A percentile compares a stretch with the other conserved stretches of the same genome.
Evolutionary conservation across 768 basidiomycete species (phyloP).

Genomic region (Mrakia blollopis): DNA sequence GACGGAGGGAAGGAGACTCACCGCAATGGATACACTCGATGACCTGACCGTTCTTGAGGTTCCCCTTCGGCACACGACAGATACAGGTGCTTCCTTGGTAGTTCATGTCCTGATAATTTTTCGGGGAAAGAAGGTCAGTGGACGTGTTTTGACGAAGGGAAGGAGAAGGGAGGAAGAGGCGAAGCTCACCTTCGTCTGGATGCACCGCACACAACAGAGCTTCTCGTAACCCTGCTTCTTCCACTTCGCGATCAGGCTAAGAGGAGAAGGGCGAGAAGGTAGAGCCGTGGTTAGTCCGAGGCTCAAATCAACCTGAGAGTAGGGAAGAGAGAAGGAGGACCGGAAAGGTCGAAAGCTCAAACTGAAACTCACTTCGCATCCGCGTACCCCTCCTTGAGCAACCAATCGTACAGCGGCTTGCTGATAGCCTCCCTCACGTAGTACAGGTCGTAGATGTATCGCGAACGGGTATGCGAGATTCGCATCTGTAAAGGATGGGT

Average conservation of each 20-base stretch:
- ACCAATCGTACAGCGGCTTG: constrained; percentile 89
- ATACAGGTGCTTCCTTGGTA: constrained; percentile 98
- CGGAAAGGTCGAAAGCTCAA: not conserved
- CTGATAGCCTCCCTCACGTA: constrained; percentile 97
- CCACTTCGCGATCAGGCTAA: constrained; percentile 95
- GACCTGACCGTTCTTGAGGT: constrained; percentile 79
- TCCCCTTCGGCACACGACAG: constrained; percentile 92
- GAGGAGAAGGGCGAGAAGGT: not conserved
- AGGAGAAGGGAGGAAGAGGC: not conserved
- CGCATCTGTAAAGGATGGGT: constrained; percentile 62
- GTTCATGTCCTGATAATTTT: constrained; percentile 78
- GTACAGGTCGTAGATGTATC: constrained; percentile 97
- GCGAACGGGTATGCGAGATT: constrained; percentile 89
- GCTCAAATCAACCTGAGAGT: too few species aligned
- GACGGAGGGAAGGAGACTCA: constrained; percentile 48
- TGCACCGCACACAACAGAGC: constrained; percentile 91
- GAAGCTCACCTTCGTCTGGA: constrained; percentile 70
- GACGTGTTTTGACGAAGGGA: not conserved
- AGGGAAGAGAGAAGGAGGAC: not conserved
- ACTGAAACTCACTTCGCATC: constrained; percentile 76
- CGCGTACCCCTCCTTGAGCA: constrained; percentile 93
- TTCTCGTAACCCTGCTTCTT: constrained; percentile 87
- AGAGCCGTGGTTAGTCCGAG: too few species aligned
- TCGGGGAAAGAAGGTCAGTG: not conserved
- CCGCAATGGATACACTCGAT: constrained; percentile 98